Evolutionary conservation across 177 flowering plant genomes (phyloP), one percentile per base, ranked within the genome.

Genomic region (Vitis hybrid): DNA sequence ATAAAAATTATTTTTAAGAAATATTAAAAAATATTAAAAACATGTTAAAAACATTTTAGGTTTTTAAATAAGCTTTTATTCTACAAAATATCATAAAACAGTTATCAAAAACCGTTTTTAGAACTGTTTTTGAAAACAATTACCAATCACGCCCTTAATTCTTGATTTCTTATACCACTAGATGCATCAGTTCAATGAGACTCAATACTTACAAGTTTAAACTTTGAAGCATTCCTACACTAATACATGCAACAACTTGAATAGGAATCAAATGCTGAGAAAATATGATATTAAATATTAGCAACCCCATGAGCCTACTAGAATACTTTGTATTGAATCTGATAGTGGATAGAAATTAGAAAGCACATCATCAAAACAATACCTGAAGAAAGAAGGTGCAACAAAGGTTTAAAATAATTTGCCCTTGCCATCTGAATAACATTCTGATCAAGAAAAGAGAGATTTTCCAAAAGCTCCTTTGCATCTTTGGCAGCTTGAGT

Each of bases 311-410:
- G 15, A 54, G 56, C 18, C 17, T 54, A 54, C 56, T 54, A 15
- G 56, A 54, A 7, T 54, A 54, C 18, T 14, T 54, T 17, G 15
- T 13, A 54, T 14, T 54, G 17, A 15, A 54, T 54, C 56, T 54
- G 56, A 14, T 54, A 15, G 17, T 15, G 18, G 56, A 54, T 14
- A 10, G 15, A 2, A 26, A 54, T 26, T 39, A 39, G 45, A 39
- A 39, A 39, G 45, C 45, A 39, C 6, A 39, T 39, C 45, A 39
- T 60, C 32, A 62, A 32, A 50, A 50, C 67, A 67, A 39, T 69
- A 84, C 91, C 91, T 72, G 91, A 84, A 67, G 85, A 81, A 72
- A 87, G 87, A 49, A 79, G 81, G 64, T 74, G 74, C 70, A 84
- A 49, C 70, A 87, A 72, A 75, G 85, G 83, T 63, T 74, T 74